phyloP scores from a whole-genome alignment of 1,139 yeast genomes.

The Saccharomyces hybrid region DNA sequence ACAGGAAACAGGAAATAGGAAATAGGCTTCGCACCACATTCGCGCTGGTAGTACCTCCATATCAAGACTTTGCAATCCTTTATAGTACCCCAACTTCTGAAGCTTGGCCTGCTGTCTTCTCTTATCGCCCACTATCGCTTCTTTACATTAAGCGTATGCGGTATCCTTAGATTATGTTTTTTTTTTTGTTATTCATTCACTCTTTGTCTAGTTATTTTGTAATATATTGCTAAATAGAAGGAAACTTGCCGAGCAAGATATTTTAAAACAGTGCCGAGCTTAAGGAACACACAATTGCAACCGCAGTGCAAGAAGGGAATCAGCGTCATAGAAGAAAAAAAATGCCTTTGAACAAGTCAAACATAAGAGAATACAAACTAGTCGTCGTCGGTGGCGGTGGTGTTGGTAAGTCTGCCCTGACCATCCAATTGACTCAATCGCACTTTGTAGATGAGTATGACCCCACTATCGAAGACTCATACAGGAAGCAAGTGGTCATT shows the following conservation, averaged over 20 bases:
- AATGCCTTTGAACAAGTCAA: slow-evolving; percentile 21
- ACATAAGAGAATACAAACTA: slow-evolving; percentile 61
- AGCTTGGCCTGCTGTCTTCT: background rate
- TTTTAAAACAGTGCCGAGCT: too few relatives aligned
- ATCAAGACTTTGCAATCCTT: background rate
- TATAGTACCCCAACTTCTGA: background rate
- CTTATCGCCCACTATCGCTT: background rate
- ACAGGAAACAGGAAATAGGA: too few relatives aligned
- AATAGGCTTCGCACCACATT: too few relatives aligned
- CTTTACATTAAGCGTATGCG: background rate
- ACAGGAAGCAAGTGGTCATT: slow-evolving; percentile 70
- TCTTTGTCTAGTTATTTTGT: background rate
- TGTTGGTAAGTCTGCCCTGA: slow-evolving; percentile 93
- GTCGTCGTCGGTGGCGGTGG: slow-evolving; percentile 99
- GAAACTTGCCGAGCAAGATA: background rate
- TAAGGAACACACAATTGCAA: background rate
- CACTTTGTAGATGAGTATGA: slow-evolving; percentile 95
- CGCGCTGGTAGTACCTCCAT: too few relatives aligned
- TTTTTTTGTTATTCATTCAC: background rate
- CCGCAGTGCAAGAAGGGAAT: too few relatives aligned
- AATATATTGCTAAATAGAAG: background rate
- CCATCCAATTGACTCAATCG: slow-evolving; percentile 82
- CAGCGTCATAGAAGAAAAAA: too few relatives aligned
- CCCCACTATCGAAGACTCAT: slow-evolving; percentile 93
- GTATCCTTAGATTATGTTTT: background rate